Conservation (phyloP, 2,329 filamentous ascomycete genomes). For the Ophiostoma sp. region DNA sequence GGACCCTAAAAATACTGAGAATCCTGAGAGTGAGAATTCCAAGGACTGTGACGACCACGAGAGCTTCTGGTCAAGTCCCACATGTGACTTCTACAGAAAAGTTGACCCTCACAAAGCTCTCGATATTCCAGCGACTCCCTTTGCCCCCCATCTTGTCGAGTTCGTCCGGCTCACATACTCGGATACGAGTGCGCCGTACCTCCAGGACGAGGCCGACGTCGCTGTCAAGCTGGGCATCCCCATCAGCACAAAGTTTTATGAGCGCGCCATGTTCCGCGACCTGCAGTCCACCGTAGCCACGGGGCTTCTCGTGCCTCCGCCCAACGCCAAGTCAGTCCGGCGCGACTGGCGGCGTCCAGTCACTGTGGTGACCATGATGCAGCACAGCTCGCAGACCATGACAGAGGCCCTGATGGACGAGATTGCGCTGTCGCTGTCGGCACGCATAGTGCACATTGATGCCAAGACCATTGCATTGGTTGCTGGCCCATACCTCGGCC, state of each 20-base stretch:
- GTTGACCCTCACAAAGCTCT: slow-evolving; percentile 22
- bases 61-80: too few species aligned
- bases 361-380: slow-evolving; percentile 36
- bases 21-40: neutral
- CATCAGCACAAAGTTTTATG: slow-evolving; percentile 22
- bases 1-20: neutral
- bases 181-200: neutral
- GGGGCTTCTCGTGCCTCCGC: slow-evolving; percentile 31
- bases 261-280: slow-evolving; percentile 33
- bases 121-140: slow-evolving; percentile 9
- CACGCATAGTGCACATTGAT: slow-evolving; percentile 63
- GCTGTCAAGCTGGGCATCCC: slow-evolving; percentile 17
- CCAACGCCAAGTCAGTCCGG: slow-evolving; percentile 28
- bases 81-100: neutral
- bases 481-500: slow-evolving; percentile 63
- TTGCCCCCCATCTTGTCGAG: neutral
- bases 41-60: neutral
- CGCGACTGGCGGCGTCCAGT: slow-evolving; percentile 34
- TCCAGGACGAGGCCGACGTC: slow-evolving; percentile 20
- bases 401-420: slow-evolving; percentile 32
- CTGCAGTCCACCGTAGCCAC: slow-evolving; percentile 34
- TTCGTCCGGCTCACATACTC: neutral
- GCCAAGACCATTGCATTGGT: slow-evolving; percentile 66
- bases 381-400: slow-evolving; percentile 33
- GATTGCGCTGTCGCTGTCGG: slow-evolving; percentile 42